Percentiles rank a stretch among this genome's conserved stretches.
phyloP scores from a whole-genome alignment of 1,139 yeast species.

The Fermentozyma sake region DNA sequence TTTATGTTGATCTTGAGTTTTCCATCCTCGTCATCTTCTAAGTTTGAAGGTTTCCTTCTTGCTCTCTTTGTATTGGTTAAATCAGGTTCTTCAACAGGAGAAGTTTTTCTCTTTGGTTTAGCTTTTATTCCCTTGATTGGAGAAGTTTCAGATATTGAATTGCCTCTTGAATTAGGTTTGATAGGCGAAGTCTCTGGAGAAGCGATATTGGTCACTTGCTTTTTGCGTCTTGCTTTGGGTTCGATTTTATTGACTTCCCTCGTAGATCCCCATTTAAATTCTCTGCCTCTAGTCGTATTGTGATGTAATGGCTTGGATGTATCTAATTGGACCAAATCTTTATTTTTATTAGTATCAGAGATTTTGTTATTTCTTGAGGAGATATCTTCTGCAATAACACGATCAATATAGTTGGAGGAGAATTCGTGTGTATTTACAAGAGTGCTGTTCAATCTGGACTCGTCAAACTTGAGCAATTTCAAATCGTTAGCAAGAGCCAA shows the following conservation, averaged over 20 bases:
- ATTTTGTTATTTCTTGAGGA: constrained; percentile 19
- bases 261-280: constrained; percentile 31
- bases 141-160: not conserved
- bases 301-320: constrained; percentile 14
- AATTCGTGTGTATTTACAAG: constrained; percentile 24
- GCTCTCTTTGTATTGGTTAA: constrained; percentile 8
- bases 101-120: constrained; percentile 11
- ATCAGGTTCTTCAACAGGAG: constrained; percentile 4
- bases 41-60: constrained; percentile 6
- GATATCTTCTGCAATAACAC: constrained; percentile 35
- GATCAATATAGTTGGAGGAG: constrained; percentile 31
- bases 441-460: constrained; percentile 19
- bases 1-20: constrained; percentile 5
- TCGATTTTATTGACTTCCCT: constrained; percentile 18
- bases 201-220: constrained; percentile 4
- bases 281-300: constrained; percentile 23
- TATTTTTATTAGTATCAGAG: constrained; percentile 15
- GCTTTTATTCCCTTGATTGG: constrained; percentile 5
- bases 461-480: constrained; percentile 26
- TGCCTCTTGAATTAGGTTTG: not conserved
- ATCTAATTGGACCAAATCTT: constrained; percentile 14
- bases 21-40: constrained; percentile 8
- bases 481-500: constrained; percentile 23
- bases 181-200: too few species aligned
- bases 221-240: constrained; percentile 11